phyloP scores from a whole-genome alignment of 1,284 basidiomycete genomes.

The Papiliotrema terrestris region DNA sequence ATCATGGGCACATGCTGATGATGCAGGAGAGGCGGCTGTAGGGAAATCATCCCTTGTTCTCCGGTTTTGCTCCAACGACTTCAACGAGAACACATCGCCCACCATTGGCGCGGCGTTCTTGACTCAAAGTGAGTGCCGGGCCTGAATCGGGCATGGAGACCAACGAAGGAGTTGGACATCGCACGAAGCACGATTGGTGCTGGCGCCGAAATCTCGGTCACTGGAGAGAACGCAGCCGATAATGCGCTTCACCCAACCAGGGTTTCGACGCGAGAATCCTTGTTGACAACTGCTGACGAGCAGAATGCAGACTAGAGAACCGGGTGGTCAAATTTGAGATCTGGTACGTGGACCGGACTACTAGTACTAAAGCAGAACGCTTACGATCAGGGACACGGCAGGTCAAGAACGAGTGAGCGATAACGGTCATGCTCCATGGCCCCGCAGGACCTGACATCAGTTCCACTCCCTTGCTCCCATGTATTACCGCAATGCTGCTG shows the following conservation, averaged over 20 bases:
- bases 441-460: slow-evolving; percentile 10
- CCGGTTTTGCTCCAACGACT: slow-evolving; percentile 61
- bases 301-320: slow-evolving; percentile 51
- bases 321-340: slow-evolving; percentile 52
- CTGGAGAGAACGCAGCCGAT: no score
- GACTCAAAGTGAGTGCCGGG: slow-evolving; percentile 42
- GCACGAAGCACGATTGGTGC: no score
- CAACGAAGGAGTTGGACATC: no score
- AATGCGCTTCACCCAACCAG: no score
- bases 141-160: no score
- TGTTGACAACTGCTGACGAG: not conserved
- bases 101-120: slow-evolving; percentile 93
- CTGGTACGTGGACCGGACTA: slow-evolving; percentile 34
- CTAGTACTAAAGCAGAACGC: not conserved
- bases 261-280: no score
- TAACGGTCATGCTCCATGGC: not conserved
- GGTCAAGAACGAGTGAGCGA: slow-evolving; percentile 36
- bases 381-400: slow-evolving; percentile 44
- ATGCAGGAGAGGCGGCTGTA: slow-evolving; percentile 90
- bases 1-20: not conserved
- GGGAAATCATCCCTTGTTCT: slow-evolving; percentile 99
- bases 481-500: slow-evolving; percentile 98
- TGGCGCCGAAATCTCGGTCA: no score
- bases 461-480: slow-evolving; percentile 64
- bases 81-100: slow-evolving; percentile 57